phyloP scores from a whole-genome alignment of 2,329 filamentous ascomycete genomes.

The Rasamsonia emersonii region DNA sequence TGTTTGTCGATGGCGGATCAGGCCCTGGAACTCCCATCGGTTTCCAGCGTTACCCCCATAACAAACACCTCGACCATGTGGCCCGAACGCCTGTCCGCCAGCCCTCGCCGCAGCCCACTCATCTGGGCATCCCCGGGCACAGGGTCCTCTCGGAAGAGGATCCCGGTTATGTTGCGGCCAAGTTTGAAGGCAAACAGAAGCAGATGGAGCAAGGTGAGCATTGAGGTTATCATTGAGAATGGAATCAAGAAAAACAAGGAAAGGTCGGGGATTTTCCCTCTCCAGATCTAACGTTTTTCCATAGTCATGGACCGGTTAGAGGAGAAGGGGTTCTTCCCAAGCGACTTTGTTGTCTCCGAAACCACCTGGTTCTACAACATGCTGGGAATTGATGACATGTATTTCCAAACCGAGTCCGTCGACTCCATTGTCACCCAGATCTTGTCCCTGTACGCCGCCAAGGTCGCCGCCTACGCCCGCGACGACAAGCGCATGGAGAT shows the following conservation, averaged over 20 bases:
- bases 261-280: too few relatives aligned
- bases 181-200: slow-evolving; percentile 83
- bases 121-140: slow-evolving; percentile 65
- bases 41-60: slow-evolving; percentile 37
- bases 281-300: slow-evolving; percentile 14
- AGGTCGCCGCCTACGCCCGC: slow-evolving; percentile 85
- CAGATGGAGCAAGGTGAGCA: slow-evolving; percentile 75
- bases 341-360: slow-evolving; percentile 72
- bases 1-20: slow-evolving; percentile 26
- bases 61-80: slow-evolving; percentile 52
- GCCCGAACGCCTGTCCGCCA: slow-evolving; percentile 50
- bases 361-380: slow-evolving; percentile 96
- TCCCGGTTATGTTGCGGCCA: slow-evolving; percentile 87
- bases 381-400: slow-evolving; percentile 96
- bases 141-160: slow-evolving; percentile 78
- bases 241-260: too few relatives aligned
- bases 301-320: slow-evolving; percentile 72
- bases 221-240: too few relatives aligned
- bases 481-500: slow-evolving; percentile 94
- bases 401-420: slow-evolving; percentile 84
- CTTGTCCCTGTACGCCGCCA: slow-evolving; percentile 92
- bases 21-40: slow-evolving; percentile 33
- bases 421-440: slow-evolving; percentile 88
- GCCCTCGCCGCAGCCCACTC: slow-evolving; percentile 81
- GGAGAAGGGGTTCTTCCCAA: slow-evolving; percentile 77